Evolutionary conservation across 768 basidiomycete species (phyloP).

Genomic region (Baorangia bicolor): DNA sequence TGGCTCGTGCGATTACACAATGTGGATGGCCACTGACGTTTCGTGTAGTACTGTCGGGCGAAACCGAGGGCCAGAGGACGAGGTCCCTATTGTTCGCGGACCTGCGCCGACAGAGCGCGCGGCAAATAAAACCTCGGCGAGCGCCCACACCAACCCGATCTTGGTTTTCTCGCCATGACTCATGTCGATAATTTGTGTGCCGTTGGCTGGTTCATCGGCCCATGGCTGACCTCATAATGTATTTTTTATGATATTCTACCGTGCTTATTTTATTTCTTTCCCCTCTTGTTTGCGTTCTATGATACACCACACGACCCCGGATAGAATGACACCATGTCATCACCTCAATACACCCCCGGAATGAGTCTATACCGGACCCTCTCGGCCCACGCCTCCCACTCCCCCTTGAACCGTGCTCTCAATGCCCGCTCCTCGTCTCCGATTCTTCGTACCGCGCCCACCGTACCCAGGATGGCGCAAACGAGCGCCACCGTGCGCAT

Average conservation of each 20-base stretch:
- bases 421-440: conserved; percentile 12
- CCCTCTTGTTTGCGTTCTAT: not conserved
- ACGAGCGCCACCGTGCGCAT: conserved; percentile 13
- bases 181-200: not conserved
- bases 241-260: conserved; percentile 2
- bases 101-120: conserved; percentile 21
- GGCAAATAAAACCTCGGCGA: conserved; percentile 9
- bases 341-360: conserved; percentile 43
- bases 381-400: conserved; percentile 39
- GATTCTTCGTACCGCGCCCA: conserved; percentile 11
- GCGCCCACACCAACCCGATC: not conserved
- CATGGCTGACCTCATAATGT: not conserved
- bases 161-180: not conserved
- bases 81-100: conserved; percentile 26
- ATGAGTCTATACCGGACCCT: conserved; percentile 48
- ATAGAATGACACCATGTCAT: not conserved
- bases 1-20: not conserved
- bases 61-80: conserved; percentile 15
- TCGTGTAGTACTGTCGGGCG: conserved; percentile 22
- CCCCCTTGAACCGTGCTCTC: conserved; percentile 12
- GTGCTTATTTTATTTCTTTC: not conserved
- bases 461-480: not conserved
- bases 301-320: not conserved
- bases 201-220: conserved; percentile 5
- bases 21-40: not conserved